Evolutionary conservation across 768 basidiomycete genomes (phyloP), one percentile per base, ranked within the genome.

Genomic region (Kwoniella pini): DNA sequence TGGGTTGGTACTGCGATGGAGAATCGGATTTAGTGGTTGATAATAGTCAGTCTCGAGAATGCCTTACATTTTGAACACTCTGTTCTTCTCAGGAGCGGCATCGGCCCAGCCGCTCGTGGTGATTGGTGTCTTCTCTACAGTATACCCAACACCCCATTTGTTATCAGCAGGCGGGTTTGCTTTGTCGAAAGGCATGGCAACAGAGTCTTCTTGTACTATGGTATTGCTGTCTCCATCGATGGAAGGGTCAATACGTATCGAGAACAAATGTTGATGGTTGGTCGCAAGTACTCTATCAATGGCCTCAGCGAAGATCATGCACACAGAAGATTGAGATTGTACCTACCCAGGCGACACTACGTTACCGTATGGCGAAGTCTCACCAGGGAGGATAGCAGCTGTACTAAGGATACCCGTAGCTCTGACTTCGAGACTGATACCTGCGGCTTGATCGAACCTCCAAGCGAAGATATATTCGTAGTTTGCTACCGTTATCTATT

Each of bases 331-430:
- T n/a, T 36, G 3, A 24, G 15, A 11, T 26, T 2, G 11, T 7
- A 31, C 48, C 17, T 12, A 50, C 48, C 68, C 74, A 9, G 74
- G 72, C 1, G 45, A 59, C 38, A 76, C 72, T 22, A 72, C 60
- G 19, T 49, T 70, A 0, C 74, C 74, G 39, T 70, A 74, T 1
- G 67, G 67, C 1, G 48, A 60, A 6, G 38, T 72, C 60, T 77
- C 63, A 0, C 72, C 76, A 0, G 68, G 63, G 11, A 66, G 26
- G 42, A 76, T 72, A 17, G 71, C 51, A n/a, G 36, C 53, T 17
- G 73, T 74, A 10, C 65, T 67, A 1, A 74, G 62, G 45, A 75
- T 75, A n/a, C 75, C 75, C 4, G 76, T 77, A 2, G 76, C 76
- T 10, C 74, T 60, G 26, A 57, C 65, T 57, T 77, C 76, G 56